These are phyloP conservation scores for Malus fusca DNA, from an alignment of 306 rosid species.

Conservation along the genomic window DNA sequence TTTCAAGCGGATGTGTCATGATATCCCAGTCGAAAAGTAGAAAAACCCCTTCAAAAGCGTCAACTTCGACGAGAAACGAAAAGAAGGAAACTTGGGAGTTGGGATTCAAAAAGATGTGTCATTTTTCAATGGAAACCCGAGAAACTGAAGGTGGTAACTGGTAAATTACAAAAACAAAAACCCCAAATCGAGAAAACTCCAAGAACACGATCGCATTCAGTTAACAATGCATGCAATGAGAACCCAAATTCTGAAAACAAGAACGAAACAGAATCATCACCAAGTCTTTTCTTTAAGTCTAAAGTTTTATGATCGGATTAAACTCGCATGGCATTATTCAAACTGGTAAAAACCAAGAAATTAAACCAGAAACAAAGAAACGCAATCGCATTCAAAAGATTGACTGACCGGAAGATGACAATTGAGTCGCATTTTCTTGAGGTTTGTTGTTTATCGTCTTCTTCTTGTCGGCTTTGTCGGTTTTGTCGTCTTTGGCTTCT, in stretches of 20 bases:
- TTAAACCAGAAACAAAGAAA: background rate
- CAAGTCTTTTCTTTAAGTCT: background rate
- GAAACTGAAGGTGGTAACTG: background rate
- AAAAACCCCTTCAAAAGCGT: background rate
- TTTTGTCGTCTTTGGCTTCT: background rate
- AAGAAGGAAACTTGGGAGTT: too few relatives aligned
- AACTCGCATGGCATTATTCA: background rate
- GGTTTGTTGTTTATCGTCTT: background rate
- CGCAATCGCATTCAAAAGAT: background rate
- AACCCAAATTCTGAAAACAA: background rate
- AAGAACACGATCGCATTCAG: background rate
- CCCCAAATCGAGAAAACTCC: background rate
- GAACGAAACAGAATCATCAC: background rate
- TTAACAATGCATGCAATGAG: background rate
- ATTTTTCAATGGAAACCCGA: background rate
- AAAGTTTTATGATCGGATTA: background rate
- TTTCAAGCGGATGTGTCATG: background rate
- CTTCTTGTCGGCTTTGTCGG: background rate
- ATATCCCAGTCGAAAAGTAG: background rate
- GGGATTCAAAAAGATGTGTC: background rate
- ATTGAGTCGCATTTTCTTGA: background rate
- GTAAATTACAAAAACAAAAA: background rate
- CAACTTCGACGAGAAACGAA: too few relatives aligned
- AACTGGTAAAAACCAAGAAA: background rate
- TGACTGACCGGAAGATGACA: background rate